These are phyloP conservation scores for Arachnopeziza araneosa DNA, from an alignment of 2,329 filamentous ascomycete genomes.

Conservation along the genomic window DNA sequence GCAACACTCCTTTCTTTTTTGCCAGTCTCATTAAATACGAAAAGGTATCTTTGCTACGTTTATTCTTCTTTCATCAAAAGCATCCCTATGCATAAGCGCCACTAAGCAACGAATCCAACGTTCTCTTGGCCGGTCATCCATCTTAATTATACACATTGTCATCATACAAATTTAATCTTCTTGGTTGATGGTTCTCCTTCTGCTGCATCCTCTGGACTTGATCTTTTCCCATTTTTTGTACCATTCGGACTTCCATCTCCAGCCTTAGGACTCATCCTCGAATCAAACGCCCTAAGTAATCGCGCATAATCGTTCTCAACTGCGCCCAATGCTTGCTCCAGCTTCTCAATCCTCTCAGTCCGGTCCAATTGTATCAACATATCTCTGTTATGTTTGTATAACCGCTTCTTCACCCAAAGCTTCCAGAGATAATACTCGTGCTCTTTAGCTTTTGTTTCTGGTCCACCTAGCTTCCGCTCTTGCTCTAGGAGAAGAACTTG, in stretches of 20 bases:
- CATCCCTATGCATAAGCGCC: background rate
- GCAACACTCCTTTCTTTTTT: too few relatives aligned
- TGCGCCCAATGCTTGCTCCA: conserved; percentile 61
- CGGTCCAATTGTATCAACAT: conserved; percentile 63
- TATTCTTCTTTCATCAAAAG: background rate
- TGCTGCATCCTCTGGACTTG: conserved; percentile 14
- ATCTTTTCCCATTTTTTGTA: conserved; percentile 19
- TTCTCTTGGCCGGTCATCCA: background rate
- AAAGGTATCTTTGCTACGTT: background rate
- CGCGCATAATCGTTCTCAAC: conserved; percentile 71
- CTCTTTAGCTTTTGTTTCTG: conserved; percentile 47
- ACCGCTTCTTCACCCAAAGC: conserved; percentile 67
- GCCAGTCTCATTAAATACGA: too few relatives aligned
- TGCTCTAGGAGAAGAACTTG: conserved; percentile 40
- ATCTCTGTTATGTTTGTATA: conserved; percentile 72
- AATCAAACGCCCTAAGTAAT: conserved; percentile 40
- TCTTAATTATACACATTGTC: background rate
- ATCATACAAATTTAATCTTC: conserved; percentile 15
- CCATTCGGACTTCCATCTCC: background rate
- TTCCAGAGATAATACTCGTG: conserved; percentile 66
- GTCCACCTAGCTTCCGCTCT: conserved; percentile 31
- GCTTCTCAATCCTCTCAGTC: conserved; percentile 63
- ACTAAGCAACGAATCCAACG: background rate
- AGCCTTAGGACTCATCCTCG: conserved; percentile 5
- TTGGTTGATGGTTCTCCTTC: conserved; percentile 20